These are phyloP conservation scores for Punctularia strigosozonata DNA, from an alignment of 768 basidiomycete genomes.

Conservation along the genomic window DNA sequence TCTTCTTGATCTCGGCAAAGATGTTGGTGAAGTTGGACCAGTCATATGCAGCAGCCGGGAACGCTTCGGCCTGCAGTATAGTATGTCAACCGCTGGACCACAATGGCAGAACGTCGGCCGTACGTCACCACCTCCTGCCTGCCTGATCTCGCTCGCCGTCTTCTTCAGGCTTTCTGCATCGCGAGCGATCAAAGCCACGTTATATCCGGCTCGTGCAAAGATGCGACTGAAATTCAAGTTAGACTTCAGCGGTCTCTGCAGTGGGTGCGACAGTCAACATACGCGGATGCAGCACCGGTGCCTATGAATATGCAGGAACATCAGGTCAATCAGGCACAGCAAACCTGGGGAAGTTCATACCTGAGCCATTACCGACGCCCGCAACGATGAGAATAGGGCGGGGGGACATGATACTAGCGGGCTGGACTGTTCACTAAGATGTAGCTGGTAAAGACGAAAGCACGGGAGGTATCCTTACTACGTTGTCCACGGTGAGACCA, in stretches of 20 bases:
- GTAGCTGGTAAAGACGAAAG: too few species aligned
- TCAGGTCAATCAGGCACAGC: constrained; percentile 18
- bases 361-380: constrained; percentile 34
- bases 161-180: constrained; percentile 37
- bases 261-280: constrained; percentile 14
- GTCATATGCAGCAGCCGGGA: constrained; percentile 33
- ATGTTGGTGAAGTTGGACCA: constrained; percentile 25
- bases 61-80: constrained; percentile 36
- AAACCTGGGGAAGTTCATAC: constrained; percentile 7
- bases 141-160: constrained; percentile 42
- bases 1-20: constrained; percentile 35
- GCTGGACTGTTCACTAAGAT: too few species aligned
- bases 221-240: constrained; percentile 28
- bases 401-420: constrained; percentile 4
- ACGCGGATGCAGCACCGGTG: constrained; percentile 52
- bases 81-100: not conserved
- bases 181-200: constrained; percentile 54
- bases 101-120: constrained; percentile 19
- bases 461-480: too few species aligned
- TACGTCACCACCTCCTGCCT: constrained; percentile 49
- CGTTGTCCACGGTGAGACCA: too few species aligned
- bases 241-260: not conserved
- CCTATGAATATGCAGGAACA: constrained; percentile 32
- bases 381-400: constrained; percentile 48
- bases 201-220: constrained; percentile 53